Percentiles rank a stretch among this genome's conserved stretches.
phyloP scores from a whole-genome alignment of 1,284 basidiomycete species.

The Bondarzewia mesenterica region DNA sequence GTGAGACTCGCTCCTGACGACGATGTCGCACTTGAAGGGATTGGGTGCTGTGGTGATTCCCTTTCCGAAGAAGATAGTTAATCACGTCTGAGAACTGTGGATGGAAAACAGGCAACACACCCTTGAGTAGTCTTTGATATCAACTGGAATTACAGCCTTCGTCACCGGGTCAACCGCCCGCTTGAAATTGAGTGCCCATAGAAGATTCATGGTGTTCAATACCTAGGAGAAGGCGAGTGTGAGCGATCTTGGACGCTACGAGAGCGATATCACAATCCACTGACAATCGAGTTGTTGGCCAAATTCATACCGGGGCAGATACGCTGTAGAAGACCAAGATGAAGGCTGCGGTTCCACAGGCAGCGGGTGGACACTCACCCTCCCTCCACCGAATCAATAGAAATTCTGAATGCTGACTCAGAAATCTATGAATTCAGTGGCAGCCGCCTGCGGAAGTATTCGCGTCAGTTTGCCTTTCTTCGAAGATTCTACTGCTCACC shows the following conservation, averaged over 20 bases:
- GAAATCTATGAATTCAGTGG: too few species aligned
- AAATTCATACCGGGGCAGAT: background rate
- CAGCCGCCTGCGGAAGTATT: too few species aligned
- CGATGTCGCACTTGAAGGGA: too few species aligned
- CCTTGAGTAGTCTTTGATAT: too few species aligned
- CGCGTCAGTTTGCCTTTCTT: too few species aligned
- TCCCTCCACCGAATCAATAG: background rate
- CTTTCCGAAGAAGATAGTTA: too few species aligned
- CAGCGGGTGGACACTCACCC: background rate
- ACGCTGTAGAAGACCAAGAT: background rate
- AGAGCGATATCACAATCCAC: background rate
- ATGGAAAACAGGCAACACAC: too few species aligned
- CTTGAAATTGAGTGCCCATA: constrained; percentile 10
- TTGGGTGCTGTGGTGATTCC: too few species aligned
- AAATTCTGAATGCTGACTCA: too few species aligned
- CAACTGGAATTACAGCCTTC: background rate
- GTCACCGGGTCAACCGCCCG: constrained; percentile 4
- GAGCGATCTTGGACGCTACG: background rate
- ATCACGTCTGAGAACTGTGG: too few species aligned
- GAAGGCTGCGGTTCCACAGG: background rate
- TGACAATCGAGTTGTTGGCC: background rate
- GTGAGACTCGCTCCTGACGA: too few species aligned
- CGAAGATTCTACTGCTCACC: too few species aligned
- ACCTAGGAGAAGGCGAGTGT: background rate
- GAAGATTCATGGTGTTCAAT: constrained; percentile 9